Conservation (phyloP, 1,284 basidiomycete genomes). For the Malassezia equina region DNA sequence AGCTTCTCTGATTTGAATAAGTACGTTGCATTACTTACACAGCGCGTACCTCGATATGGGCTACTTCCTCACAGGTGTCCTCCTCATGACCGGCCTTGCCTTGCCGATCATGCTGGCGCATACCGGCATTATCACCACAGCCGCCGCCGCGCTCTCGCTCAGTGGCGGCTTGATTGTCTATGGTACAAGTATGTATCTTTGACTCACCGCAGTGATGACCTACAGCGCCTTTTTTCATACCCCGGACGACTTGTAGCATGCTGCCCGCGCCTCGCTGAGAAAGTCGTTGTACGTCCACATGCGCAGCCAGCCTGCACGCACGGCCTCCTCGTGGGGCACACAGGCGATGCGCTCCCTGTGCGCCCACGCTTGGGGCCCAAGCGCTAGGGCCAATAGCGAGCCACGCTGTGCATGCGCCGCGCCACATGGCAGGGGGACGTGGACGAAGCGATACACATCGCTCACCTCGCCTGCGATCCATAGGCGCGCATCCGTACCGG, state of each 20-base stretch:
- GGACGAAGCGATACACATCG: not conserved
- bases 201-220: slow-evolving; percentile 15
- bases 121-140: slow-evolving; percentile 71
- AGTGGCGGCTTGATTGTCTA: slow-evolving; percentile 88
- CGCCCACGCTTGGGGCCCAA: not conserved
- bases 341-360: not conserved
- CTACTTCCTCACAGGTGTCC: slow-evolving; percentile 78
- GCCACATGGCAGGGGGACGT: not conserved
- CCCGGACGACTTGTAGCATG: slow-evolving; percentile 48
- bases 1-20: slow-evolving; percentile 55
- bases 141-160: slow-evolving; percentile 87
- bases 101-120: slow-evolving; percentile 86
- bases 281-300: slow-evolving; percentile 32
- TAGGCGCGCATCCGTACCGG: not conserved
- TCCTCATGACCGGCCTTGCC: slow-evolving; percentile 82
- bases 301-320: slow-evolving; percentile 42
- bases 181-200: slow-evolving; percentile 66
- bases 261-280: slow-evolving; percentile 16
- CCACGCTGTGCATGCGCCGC: not conserved
- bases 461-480: not conserved
- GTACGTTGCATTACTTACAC: slow-evolving; percentile 17
- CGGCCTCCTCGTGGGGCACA: slow-evolving; percentile 18
- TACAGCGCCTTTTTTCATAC: slow-evolving; percentile 25
- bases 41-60: slow-evolving; percentile 66
- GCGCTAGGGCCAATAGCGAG: not conserved